Base-by-base conservation (phyloP, 129 eudicot species). In the Tagetes patula region DNA sequence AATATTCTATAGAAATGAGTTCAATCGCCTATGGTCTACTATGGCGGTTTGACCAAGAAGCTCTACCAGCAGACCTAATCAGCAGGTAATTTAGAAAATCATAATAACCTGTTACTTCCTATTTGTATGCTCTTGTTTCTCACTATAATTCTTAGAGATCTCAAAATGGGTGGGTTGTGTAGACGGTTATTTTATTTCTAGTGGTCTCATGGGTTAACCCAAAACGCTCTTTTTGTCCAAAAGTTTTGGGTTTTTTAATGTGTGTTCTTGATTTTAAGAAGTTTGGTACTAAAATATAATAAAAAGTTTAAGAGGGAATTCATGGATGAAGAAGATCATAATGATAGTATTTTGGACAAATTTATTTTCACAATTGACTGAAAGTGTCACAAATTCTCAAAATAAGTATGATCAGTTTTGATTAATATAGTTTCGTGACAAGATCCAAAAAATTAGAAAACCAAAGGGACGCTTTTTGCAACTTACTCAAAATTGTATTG, bases 41-140 rank as follows among this genome's bases (percentile, higher is more conserved):
- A 30, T 90, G 94, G 96, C 85, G 84, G 32, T 90, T 90, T 40
- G 96, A 90, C 61, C 83, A 49, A 2, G 78, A 89, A 60, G 96
- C 84, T 36, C 75, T 89, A 11, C 96, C 93, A 0, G 94, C 84
- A 5, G 93, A 87, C 54, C 82, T 87, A 8, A 90, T 87, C 45
- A 59, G 87, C 71, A 40, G 65, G 65, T 59, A 59, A 8, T 3
- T 9, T 32, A 27, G 40, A 10, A 59, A 33, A 59, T 3, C 39
- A 59, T 59, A 32, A 9, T 32, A 4, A 32, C 65, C 33, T 59
- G 3, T 50, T 50, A 50, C 58, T 50, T 50, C 58, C 31, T 8
- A 11, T 59, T 3, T 10, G 14, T 59, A 0, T 32, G 65, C 33
- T 59, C 41, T 32, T 33, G 65, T 59, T 10, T 32, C 14, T 0